Percentiles rank a stretch among this genome's conserved stretches.
Conservation (phyloP, 495 filamentous ascomycete genomes). For the Clohesyomyces aquaticus region DNA sequence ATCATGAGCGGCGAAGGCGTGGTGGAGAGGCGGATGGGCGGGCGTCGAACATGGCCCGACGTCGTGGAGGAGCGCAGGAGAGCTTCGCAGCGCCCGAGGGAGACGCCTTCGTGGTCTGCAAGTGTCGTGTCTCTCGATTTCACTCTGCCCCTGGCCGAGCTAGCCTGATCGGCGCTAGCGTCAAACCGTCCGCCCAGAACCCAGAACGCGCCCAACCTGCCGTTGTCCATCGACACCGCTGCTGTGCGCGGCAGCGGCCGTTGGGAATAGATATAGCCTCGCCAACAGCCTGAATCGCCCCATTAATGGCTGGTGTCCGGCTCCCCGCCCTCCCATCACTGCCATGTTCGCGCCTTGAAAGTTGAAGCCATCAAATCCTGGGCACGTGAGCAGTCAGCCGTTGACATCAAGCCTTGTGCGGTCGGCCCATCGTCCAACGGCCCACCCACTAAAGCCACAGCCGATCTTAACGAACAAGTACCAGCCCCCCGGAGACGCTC, state of each 20-base stretch:
- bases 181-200: neutral
- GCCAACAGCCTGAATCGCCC: neutral
- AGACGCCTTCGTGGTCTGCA: neutral
- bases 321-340: no score
- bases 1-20: constrained; percentile 29
- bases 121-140: neutral
- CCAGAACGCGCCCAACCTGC: no score
- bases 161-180: neutral
- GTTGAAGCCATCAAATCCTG: no score
- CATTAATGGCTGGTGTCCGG: neutral
- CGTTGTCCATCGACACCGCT: no score
- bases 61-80: neutral
- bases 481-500: neutral
- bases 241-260: no score
- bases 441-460: neutral
- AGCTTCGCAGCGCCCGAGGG: neutral
- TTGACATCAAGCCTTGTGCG: neutral
- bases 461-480: neutral
- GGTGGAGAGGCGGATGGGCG: neutral
- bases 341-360: no score
- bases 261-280: no score
- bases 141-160: neutral
- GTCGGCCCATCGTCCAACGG: neutral
- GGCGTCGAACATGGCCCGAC: constrained; percentile 13
- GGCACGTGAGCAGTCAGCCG: neutral